Percentiles rank a stretch among this genome's conserved stretches.
Evolutionary conservation across 2,329 filamentous ascomycete genomes (phyloP).

Genomic region (Aspergillus sp.): DNA sequence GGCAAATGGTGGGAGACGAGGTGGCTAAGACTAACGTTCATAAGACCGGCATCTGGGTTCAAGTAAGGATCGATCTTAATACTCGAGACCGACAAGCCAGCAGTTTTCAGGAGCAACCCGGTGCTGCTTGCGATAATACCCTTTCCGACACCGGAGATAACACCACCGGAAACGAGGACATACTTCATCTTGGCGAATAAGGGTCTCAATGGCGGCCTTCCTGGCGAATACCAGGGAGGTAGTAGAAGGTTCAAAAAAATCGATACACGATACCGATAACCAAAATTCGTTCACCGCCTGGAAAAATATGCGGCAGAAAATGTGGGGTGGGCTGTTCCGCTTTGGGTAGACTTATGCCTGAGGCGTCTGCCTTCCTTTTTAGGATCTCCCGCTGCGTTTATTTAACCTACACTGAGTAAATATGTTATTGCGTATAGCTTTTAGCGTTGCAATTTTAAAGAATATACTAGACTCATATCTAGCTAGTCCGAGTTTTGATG

Average conservation of each 20-base stretch:
- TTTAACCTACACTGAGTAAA: too few relatives aligned
- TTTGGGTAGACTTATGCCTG: neutral
- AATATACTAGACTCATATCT: too few relatives aligned
- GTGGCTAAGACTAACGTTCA: conserved; percentile 56
- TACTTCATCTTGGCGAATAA: conserved; percentile 66
- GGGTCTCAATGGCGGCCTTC: conserved; percentile 8
- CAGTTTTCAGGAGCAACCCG: conserved; percentile 31
- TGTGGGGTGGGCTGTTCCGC: neutral
- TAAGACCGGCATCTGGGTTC: conserved; percentile 73
- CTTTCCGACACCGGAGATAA: conserved; percentile 55
- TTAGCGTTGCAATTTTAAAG: too few relatives aligned
- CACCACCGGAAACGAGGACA: conserved; percentile 74
- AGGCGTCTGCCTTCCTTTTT: neutral
- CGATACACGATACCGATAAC: conserved; percentile 8
- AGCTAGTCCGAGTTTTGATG: too few relatives aligned
- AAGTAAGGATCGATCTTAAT: conserved; percentile 64
- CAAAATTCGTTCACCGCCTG: conserved; percentile 7
- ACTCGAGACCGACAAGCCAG: conserved; percentile 27
- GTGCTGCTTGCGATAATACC: conserved; percentile 64
- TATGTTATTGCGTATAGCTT: too few relatives aligned
- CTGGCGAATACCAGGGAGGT: conserved; percentile 13
- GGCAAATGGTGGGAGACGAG: conserved; percentile 12
- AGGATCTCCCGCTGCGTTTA: too few relatives aligned
- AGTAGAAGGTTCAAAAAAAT: conserved; percentile 9
- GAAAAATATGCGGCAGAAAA: conserved; percentile 3